Percentiles rank a stretch among this genome's conserved stretches.
Conservation (phyloP, 2,329 filamentous ascomycete species). For the Akanthomyces muscarius region DNA sequence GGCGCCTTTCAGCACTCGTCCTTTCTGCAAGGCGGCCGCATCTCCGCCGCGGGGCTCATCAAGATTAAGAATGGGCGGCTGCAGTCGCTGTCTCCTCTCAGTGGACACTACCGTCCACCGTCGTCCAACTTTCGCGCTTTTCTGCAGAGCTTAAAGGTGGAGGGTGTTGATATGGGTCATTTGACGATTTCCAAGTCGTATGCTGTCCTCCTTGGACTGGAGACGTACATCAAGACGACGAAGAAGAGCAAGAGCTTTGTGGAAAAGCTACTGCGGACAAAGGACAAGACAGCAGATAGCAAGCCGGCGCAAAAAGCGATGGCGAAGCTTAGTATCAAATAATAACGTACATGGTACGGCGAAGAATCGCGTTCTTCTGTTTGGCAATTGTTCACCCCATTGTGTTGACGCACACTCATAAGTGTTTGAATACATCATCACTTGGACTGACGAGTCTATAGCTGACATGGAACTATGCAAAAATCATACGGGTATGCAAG, state of each 20-base stretch:
- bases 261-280: conserved; percentile 47
- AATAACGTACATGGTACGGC: not conserved
- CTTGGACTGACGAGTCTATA: no score
- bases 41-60: conserved; percentile 78
- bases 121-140: conserved; percentile 80
- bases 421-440: no score
- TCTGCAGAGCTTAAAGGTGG: conserved; percentile 65
- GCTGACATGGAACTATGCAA: no score
- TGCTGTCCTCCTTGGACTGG: conserved; percentile 75
- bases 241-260: conserved; percentile 56
- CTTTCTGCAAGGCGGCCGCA: conserved; percentile 78
- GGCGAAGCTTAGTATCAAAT: conserved; percentile 27
- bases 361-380: not conserved
- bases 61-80: conserved; percentile 78
- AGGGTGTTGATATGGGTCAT: conserved; percentile 72
- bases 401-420: no score
- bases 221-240: conserved; percentile 70
- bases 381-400: no score
- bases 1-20: conserved; percentile 90
- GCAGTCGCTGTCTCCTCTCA: conserved; percentile 65
- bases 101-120: conserved; percentile 82
- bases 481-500: no score
- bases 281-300: conserved; percentile 52
- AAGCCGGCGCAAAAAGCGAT: conserved; percentile 53
- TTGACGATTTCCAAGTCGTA: conserved; percentile 80